Evolutionary conservation across 2,329 filamentous ascomycete species (phyloP).

Genomic region (Cadophora sp.): DNA sequence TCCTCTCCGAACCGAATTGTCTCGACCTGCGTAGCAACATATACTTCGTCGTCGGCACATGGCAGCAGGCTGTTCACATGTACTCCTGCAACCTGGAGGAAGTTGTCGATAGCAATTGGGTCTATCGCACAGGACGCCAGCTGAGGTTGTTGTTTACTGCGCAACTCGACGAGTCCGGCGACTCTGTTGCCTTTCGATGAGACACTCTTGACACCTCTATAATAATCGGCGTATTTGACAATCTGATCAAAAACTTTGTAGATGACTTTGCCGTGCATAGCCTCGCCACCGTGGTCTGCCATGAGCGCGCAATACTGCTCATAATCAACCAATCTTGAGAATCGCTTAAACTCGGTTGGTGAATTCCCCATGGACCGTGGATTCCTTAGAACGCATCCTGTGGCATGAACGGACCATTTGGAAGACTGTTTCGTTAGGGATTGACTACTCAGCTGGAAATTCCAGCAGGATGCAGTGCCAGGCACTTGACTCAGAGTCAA

Average conservation of each 20-base stretch:
- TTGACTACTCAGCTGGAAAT: not conserved
- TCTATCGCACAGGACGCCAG: not conserved
- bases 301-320: conserved; percentile 1
- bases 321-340: conserved; percentile 2
- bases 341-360: not conserved
- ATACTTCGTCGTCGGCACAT: conserved; percentile 5
- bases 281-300: not conserved
- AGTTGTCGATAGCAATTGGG: conserved; percentile 18
- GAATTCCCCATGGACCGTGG: not conserved
- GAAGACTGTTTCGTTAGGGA: conserved; percentile 1
- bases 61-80: conserved; percentile 2
- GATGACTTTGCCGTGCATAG: not conserved
- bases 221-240: not conserved
- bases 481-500: not conserved
- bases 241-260: conserved; percentile 1
- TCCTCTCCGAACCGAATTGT: not conserved
- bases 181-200: not conserved
- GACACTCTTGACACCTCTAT: not conserved
- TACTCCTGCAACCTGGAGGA: conserved; percentile 16
- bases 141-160: not conserved
- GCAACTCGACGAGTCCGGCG: not conserved
- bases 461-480: not conserved
- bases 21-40: conserved; percentile 2
- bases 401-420: conserved; percentile 1
- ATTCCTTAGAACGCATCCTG: not conserved